Percentiles rank a stretch among this genome's conserved stretches.
These are phyloP conservation scores for Tephrocybe rancida DNA, from an alignment of 768 basidiomycete species.

Conservation along the genomic window DNA sequence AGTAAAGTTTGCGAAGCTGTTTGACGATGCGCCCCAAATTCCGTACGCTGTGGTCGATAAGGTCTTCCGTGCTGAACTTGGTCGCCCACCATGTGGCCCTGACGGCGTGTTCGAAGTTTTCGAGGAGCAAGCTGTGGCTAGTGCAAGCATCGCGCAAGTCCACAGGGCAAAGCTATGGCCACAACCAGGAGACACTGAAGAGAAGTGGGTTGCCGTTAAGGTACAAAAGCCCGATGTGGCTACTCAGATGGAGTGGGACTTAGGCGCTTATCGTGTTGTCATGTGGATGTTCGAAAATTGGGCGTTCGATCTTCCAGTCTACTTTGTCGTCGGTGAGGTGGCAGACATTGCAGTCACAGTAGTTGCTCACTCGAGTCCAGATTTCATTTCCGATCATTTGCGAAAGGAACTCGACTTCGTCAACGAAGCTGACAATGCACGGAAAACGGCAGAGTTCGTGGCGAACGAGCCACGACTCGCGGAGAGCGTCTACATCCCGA, in stretches of 20 bases:
- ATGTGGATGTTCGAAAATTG: constrained; percentile 82
- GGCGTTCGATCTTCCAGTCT: constrained; percentile 86
- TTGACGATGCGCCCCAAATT: constrained; percentile 88
- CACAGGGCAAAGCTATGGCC: constrained; percentile 71
- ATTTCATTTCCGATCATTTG: constrained; percentile 81
- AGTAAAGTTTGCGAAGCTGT: constrained; percentile 78
- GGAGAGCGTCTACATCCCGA: constrained; percentile 78
- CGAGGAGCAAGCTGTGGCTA: constrained; percentile 76
- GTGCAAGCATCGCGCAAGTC: constrained; percentile 92
- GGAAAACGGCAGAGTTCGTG: constrained; percentile 67
- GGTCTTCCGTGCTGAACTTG: constrained; percentile 74
- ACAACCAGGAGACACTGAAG: constrained; percentile 38
- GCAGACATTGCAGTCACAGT: background rate
- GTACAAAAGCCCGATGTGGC: constrained; percentile 88
- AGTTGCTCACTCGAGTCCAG: constrained; percentile 30
- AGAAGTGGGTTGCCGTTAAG: constrained; percentile 88
- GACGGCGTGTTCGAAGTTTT: constrained; percentile 80
- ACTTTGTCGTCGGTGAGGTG: constrained; percentile 71
- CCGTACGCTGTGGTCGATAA: constrained; percentile 67
- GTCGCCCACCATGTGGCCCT: constrained; percentile 62
- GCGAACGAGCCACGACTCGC: constrained; percentile 69
- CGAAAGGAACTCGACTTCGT: constrained; percentile 83
- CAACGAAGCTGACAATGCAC: constrained; percentile 78
- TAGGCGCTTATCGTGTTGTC: constrained; percentile 66
- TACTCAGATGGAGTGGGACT: constrained; percentile 86